Base-by-base conservation (phyloP, 2,329 filamentous ascomycete genomes). In the Fulvia fulva region DNA sequence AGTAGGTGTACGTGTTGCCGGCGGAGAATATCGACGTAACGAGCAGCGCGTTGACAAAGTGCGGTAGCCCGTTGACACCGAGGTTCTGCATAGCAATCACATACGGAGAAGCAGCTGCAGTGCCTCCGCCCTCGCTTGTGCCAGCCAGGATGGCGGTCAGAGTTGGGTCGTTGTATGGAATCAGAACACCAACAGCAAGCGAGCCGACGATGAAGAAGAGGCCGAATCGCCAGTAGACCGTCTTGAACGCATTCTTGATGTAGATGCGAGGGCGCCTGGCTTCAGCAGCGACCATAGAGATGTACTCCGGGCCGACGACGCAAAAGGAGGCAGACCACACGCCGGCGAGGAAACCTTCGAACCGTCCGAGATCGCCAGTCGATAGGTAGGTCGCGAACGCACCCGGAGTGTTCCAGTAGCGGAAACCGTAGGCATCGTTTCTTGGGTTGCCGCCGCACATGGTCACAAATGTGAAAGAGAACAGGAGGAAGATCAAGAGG, bases 1-100 rank as follows among this genome's bases (percentile, higher is more conserved):
- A 79, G 71, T 81, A 83, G 9, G 76, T 77, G 66, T 81, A 81
- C 2, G 78, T 79, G 66, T 82, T 82, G 19, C 77, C 80, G 14
- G 80, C 80, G 2, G 77, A 80, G 68, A 81, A 82, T 58, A 81
- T 80, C 22, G 76, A 78, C 1, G 79, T 81, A 51, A 83, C 67
- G 75, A 71, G 55, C 12, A 71, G 57, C 3, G 68, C 65, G 47
- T 68, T 68, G 59, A 70, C 64, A 5, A 71, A 47, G 45, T 75
- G 72, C 7, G 77, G 77, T 9, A 79, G 69, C 1, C 71, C 75
- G 23, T 64, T 64, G 23, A 78, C 73, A 37, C 75, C 74, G 3
- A 77, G 72, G 37, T 77, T 74, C 57, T 75, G 66, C 60, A 77
- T 75, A 26, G 76, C 76, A 55, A 78, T 77, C 46, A 78, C 76